Percentiles rank a stretch among this genome's conserved stretches.
Evolutionary conservation across 805 yeast species (phyloP).

Genomic region (Metschnikowia colocasiae): DNA sequence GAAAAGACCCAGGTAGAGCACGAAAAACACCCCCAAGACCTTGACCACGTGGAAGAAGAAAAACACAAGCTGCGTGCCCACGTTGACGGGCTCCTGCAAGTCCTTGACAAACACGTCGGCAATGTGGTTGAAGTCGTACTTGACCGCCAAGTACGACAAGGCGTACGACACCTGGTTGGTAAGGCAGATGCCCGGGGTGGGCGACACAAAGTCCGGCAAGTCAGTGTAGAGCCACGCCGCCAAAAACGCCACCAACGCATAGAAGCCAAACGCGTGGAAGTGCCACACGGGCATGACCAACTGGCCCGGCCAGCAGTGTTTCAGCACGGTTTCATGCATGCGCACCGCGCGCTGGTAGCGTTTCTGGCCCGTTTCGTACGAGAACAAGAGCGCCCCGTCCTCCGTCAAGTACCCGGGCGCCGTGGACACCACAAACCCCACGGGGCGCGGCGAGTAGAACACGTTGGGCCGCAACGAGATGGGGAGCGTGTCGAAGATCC

Average conservation of each 20-base stretch:
- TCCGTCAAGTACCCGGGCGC: conserved; percentile 81
- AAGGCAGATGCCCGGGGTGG: conserved; percentile 87
- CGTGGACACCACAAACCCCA: conserved; percentile 56
- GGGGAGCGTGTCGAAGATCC: conserved; percentile 64
- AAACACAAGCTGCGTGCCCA: conserved; percentile 58
- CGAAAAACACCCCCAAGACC: conserved; percentile 48
- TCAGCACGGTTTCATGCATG: conserved; percentile 48
- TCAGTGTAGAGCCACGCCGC: conserved; percentile 86
- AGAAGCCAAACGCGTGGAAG: conserved; percentile 41
- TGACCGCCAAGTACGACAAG: conserved; percentile 20
- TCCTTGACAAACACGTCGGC: conserved; percentile 51
- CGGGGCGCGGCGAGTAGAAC: conserved; percentile 64
- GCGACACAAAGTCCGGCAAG: conserved; percentile 82
- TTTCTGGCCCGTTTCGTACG: conserved; percentile 47
- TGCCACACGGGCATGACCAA: conserved; percentile 74
- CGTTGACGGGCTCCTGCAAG: conserved; percentile 35
- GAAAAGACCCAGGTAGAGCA: conserved; percentile 65
- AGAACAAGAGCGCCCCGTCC: conserved; percentile 75
- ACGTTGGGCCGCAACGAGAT: conserved; percentile 76
- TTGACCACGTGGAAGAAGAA: conserved; percentile 72
- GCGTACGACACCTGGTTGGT: conserved; percentile 51
- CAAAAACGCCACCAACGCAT: conserved; percentile 39
- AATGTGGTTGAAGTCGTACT: conserved; percentile 38
- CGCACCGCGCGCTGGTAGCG: conserved; percentile 44
- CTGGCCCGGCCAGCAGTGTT: conserved; percentile 86